phyloP scores from a whole-genome alignment of 257 asterid species.

The Cinchona pubescens region DNA sequence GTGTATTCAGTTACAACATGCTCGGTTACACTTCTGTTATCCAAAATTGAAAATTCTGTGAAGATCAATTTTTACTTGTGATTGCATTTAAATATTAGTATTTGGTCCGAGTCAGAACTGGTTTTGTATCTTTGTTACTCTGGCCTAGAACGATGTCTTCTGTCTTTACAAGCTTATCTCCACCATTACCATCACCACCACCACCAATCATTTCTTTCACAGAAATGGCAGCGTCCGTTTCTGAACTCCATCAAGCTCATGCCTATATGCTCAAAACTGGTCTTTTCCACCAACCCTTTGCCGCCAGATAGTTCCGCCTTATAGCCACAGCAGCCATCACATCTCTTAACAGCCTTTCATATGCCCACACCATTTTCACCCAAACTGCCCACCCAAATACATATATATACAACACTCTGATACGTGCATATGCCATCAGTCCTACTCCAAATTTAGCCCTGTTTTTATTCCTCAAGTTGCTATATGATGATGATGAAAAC shows the following conservation, averaged over 20 bases:
- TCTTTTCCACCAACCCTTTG: conserved; percentile 23
- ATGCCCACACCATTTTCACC: conserved; percentile 32
- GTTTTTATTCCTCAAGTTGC: conserved; percentile 28
- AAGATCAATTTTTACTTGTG: not conserved
- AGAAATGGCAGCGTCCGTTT: conserved; percentile 27
- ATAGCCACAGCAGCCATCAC: conserved; percentile 25
- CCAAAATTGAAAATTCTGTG: too few relatives aligned
- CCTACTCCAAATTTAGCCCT: conserved; percentile 25
- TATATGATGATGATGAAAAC: conserved; percentile 14
- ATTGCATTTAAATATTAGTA: not conserved
- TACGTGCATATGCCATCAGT: conserved; percentile 30
- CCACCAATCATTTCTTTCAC: conserved; percentile 28
- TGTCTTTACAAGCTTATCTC: conserved; percentile 7
- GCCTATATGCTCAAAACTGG: conserved; percentile 40
- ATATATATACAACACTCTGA: conserved; percentile 35
- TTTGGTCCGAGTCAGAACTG: not conserved
- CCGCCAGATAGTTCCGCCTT: conserved; percentile 40
- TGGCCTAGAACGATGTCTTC: conserved; percentile 4
- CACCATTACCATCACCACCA: too few relatives aligned
- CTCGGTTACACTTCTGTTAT: too few relatives aligned
- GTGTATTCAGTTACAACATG: too few relatives aligned
- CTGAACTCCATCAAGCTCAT: conserved; percentile 37
- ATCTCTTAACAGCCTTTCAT: conserved; percentile 22
- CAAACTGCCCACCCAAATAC: conserved; percentile 29
- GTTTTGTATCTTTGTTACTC: not conserved